Evolutionary conservation across 2,329 filamentous ascomycete species (phyloP).

Genomic region (Apiospora rasikravindrae): DNA sequence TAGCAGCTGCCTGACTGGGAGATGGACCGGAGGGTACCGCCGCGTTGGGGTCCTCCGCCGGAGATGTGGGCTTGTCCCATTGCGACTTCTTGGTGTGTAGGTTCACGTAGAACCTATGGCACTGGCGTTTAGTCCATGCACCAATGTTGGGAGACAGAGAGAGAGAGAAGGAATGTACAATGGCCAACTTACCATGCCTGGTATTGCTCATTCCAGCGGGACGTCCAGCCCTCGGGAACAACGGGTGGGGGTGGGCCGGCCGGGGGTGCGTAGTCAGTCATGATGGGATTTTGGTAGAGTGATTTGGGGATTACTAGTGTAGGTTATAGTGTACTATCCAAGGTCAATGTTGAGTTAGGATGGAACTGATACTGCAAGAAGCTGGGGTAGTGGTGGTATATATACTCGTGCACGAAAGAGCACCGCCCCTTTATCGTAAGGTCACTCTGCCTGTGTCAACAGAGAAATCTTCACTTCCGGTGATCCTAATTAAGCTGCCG

Average conservation of each 20-base stretch:
- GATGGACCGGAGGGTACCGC: constrained; percentile 63
- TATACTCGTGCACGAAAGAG: background rate
- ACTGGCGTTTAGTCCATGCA: too few species aligned
- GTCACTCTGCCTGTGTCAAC: too few species aligned
- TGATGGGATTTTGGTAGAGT: constrained; percentile 30
- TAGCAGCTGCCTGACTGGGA: constrained; percentile 64
- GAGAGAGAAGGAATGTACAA: background rate
- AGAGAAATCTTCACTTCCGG: too few species aligned
- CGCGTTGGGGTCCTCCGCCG: constrained; percentile 59
- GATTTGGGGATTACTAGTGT: background rate
- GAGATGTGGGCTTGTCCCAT: constrained; percentile 84
- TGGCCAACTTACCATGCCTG: constrained; percentile 66
- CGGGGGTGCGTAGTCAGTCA: constrained; percentile 61
- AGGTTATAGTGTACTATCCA: background rate
- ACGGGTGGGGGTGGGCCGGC: constrained; percentile 60
- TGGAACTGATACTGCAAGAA: background rate
- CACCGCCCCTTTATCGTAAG: too few species aligned
- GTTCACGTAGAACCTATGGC: constrained; percentile 93
- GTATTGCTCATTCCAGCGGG: constrained; percentile 86
- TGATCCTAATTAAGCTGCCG: too few species aligned
- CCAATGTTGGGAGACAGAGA: too few species aligned
- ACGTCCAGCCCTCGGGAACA: constrained; percentile 81
- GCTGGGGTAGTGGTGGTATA: background rate
- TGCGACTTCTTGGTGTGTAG: constrained; percentile 84
- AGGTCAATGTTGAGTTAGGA: background rate